Percentiles rank a stretch among this genome's conserved stretches.
These are phyloP conservation scores for Trichoderma atroviride DNA, from an alignment of 2,329 filamentous ascomycete genomes.

Conservation along the genomic window DNA sequence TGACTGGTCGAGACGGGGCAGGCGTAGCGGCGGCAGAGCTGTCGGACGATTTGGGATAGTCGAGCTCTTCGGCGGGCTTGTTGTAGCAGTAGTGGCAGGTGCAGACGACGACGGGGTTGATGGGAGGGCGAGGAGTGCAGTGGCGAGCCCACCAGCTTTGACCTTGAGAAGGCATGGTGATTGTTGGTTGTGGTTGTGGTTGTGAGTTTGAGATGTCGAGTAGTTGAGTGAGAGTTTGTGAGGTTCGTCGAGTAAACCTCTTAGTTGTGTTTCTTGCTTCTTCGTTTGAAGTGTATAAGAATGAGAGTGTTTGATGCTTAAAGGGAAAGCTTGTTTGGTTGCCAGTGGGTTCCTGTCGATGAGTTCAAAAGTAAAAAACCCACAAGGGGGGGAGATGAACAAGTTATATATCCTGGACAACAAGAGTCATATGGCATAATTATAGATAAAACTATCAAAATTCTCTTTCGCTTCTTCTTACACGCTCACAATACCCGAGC, in stretches of 20 bases:
- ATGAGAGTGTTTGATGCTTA: neutral
- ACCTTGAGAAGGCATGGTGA: constrained; percentile 38
- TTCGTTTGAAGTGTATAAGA: neutral
- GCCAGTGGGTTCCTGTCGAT: neutral
- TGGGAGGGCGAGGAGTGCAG: constrained; percentile 44
- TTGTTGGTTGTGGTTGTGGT: constrained; percentile 1
- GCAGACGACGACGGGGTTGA: constrained; percentile 40
- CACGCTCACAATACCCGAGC: constrained; percentile 13
- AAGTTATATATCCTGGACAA: neutral
- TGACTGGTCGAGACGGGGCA: constrained; percentile 4
- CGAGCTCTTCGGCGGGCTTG: neutral
- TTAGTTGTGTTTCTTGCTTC: neutral
- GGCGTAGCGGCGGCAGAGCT: constrained; percentile 7
- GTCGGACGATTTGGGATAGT: neutral
- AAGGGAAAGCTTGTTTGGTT: neutral
- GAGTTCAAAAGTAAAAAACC: neutral
- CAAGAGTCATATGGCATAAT: neutral
- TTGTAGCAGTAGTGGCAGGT: constrained; percentile 44
- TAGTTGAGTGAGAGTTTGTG: neutral
- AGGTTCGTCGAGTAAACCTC: neutral
- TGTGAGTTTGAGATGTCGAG: neutral
- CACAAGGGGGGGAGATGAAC: neutral
- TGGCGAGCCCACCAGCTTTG: constrained; percentile 47
- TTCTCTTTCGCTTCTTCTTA: neutral
- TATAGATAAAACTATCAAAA: neutral